phyloP scores from a whole-genome alignment of 208 protist genomes.

The Acanthamoeba sp. region DNA sequence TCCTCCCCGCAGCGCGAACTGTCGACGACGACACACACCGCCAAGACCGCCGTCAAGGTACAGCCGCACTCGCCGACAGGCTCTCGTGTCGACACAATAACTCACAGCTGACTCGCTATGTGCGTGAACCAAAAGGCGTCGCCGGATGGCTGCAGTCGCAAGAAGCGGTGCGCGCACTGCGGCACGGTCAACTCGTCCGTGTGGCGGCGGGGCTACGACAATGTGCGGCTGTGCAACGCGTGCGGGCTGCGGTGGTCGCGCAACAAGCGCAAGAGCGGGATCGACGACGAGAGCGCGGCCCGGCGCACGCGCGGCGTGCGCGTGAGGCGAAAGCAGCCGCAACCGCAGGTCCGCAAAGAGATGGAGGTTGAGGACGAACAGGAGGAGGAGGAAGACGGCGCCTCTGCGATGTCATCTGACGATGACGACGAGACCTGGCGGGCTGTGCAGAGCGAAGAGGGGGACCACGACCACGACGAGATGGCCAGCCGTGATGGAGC shows the following conservation, averaged over 20 bases:
- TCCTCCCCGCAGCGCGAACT: background rate
- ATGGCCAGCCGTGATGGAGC: too few relatives aligned
- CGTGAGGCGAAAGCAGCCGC: background rate
- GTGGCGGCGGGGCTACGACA: constrained; percentile 25
- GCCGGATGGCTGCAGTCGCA: background rate
- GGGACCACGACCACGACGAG: too few relatives aligned
- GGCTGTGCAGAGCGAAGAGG: too few relatives aligned
- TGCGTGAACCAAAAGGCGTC: background rate
- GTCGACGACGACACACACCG: background rate
- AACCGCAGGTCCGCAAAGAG: too few relatives aligned
- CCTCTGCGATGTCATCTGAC: too few relatives aligned
- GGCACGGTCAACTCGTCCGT: background rate
- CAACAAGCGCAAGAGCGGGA: constrained; percentile 42
- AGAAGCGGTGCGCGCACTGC: background rate
- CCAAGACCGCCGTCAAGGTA: background rate
- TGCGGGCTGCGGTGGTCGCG: constrained; percentile 13
- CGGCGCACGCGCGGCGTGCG: constrained; percentile 9
- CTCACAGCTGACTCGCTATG: background rate
- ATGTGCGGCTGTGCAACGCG: background rate
- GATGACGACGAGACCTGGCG: too few relatives aligned
- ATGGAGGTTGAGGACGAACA: too few relatives aligned
- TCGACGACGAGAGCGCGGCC: background rate
- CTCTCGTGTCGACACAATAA: too few relatives aligned
- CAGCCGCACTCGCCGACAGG: too few relatives aligned
- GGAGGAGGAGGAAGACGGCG: too few relatives aligned